Evolutionary conservation across 768 basidiomycete genomes (phyloP).

Genomic region (Pulveroboletus sp.): DNA sequence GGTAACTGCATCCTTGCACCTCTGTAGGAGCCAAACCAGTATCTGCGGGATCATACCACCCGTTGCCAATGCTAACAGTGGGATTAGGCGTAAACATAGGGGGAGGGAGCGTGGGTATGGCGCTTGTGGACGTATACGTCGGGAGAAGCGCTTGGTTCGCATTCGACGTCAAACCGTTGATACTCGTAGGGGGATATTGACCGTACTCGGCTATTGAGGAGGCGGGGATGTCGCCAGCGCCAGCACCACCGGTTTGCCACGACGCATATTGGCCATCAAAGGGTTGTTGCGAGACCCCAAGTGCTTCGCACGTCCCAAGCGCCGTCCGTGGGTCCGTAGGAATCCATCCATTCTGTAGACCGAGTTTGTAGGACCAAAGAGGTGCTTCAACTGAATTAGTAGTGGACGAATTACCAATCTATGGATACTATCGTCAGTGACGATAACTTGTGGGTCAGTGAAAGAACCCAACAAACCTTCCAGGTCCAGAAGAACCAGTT

Average conservation of each 20-base stretch:
- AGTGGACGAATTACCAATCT: constrained; percentile 58
- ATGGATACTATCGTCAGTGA: constrained; percentile 3
- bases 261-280: constrained; percentile 56
- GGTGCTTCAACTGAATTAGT: constrained; percentile 50
- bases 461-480: constrained; percentile 43
- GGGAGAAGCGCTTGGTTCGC: constrained; percentile 43
- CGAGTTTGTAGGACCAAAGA: constrained; percentile 70
- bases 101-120: constrained; percentile 54
- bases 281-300: constrained; percentile 41
- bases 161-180: constrained; percentile 42
- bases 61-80: constrained; percentile 45
- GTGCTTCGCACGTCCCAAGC: constrained; percentile 59
- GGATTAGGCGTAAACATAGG: constrained; percentile 47
- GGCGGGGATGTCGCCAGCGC: constrained; percentile 46
- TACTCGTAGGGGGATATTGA: constrained; percentile 53
- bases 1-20: constrained; percentile 64
- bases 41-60: constrained; percentile 58
- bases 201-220: constrained; percentile 39
- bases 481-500: constrained; percentile 81
- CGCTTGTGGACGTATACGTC: constrained; percentile 62
- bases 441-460: not conserved
- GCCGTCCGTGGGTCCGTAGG: constrained; percentile 68
- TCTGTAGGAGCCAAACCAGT: constrained; percentile 53
- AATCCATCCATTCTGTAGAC: constrained; percentile 74
- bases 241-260: constrained; percentile 69